Percentiles rank a stretch among this genome's conserved stretches.
These are phyloP conservation scores for Austroboletus niveus DNA, from an alignment of 1,284 basidiomycete genomes.

Conservation along the genomic window DNA sequence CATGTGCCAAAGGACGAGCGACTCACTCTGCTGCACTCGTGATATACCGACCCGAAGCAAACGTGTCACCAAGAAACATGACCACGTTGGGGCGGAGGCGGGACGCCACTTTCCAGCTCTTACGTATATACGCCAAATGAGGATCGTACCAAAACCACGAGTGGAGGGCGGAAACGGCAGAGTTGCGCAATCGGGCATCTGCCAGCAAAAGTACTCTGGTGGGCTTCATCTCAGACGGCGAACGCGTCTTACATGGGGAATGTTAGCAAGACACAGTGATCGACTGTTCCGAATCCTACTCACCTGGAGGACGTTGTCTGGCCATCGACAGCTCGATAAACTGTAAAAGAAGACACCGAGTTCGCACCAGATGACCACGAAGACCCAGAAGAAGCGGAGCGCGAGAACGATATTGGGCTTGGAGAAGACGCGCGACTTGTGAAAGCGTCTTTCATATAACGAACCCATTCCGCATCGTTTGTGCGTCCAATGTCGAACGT, in stretches of 20 bases:
- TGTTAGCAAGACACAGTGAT: conserved; percentile 5
- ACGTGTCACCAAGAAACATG: conserved; percentile 86
- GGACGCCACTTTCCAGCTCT: conserved; percentile 74
- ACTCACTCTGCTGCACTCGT: conserved; percentile 80
- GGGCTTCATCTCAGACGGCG: conserved; percentile 26
- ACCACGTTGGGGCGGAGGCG: conserved; percentile 67
- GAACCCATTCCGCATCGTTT: conserved; percentile 29
- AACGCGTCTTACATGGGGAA: conserved; percentile 12
- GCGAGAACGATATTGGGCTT: conserved; percentile 25
- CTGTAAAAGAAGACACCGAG: conserved; percentile 56
- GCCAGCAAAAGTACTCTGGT: conserved; percentile 76
- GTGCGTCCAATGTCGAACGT: background rate
- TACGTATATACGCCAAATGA: conserved; percentile 70
- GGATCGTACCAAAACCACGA: conserved; percentile 40
- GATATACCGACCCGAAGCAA: conserved; percentile 73
- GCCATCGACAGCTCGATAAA: conserved; percentile 58
- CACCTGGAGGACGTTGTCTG: conserved; percentile 39
- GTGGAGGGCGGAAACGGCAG: conserved; percentile 50
- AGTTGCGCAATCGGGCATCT: conserved; percentile 80
- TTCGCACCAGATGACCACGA: conserved; percentile 69
- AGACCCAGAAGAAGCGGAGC: conserved; percentile 54
- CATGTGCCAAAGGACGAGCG: conserved; percentile 5
- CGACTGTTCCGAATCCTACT: conserved; percentile 12
- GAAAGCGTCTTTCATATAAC: conserved; percentile 27
- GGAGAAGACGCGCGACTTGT: conserved; percentile 22